Evolutionary conservation across 2,329 filamentous ascomycete genomes (phyloP).

Genomic region (Monosporascus sp.): DNA sequence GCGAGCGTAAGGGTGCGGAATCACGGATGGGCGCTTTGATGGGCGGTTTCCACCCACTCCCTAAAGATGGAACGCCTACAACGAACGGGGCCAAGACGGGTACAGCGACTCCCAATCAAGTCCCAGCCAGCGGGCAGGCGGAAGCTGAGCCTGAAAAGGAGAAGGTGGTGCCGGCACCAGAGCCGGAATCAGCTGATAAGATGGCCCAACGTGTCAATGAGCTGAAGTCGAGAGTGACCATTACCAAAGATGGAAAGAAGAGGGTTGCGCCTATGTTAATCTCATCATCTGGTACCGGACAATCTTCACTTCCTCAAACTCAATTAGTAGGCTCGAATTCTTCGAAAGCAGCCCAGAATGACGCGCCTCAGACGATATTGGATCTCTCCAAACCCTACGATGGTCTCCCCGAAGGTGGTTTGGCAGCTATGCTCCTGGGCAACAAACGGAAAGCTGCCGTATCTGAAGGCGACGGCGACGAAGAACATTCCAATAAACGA

Average conservation of each 20-base stretch:
- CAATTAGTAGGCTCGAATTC: conserved; percentile 76
- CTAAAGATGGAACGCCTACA: conserved; percentile 43
- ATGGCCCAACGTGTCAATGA: conserved; percentile 48
- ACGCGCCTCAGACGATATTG: conserved; percentile 74
- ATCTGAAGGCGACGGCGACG: conserved; percentile 72
- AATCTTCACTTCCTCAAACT: conserved; percentile 83
- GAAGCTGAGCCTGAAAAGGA: conserved; percentile 21
- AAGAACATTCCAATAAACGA: conserved; percentile 47
- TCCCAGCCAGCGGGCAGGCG: conserved; percentile 29
- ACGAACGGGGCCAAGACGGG: conserved; percentile 47
- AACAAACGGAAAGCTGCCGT: conserved; percentile 83
- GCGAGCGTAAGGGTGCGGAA: conserved; percentile 83
- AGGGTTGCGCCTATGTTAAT: conserved; percentile 87
- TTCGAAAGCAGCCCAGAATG: conserved; percentile 57
- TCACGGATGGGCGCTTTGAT: conserved; percentile 98
- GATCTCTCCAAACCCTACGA: conserved; percentile 94
- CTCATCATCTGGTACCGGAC: conserved; percentile 79
- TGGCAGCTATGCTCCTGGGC: conserved; percentile 79
- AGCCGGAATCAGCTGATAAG: conserved; percentile 48
- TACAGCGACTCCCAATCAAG: conserved; percentile 30
- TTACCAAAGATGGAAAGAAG: conserved; percentile 96
- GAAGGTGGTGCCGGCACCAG: conserved; percentile 28
- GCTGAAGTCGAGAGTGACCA: conserved; percentile 85
- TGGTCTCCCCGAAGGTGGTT: conserved; percentile 81
- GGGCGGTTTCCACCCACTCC: conserved; percentile 66